These are phyloP conservation scores for Diaporthe ampelina DNA, from an alignment of 2,329 filamentous ascomycete species.

Conservation along the genomic window DNA sequence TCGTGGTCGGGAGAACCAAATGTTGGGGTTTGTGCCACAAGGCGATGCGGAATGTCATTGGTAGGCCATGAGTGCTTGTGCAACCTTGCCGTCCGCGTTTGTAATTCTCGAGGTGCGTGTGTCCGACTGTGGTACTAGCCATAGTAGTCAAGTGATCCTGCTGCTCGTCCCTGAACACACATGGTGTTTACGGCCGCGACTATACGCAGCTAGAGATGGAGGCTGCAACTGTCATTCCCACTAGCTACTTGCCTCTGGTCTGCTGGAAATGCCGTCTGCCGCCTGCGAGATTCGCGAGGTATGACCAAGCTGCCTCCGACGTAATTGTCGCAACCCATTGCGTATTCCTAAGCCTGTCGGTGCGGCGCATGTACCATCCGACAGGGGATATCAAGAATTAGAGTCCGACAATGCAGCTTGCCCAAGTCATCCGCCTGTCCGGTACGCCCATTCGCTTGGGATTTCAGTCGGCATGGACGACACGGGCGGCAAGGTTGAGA, in stretches of 20 bases:
- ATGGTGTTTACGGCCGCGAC: conserved; percentile 33
- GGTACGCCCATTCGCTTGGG: conserved; percentile 14
- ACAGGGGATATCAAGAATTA: neutral
- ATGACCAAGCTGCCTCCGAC: conserved; percentile 45
- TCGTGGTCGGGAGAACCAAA: conserved; percentile 39
- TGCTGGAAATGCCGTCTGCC: conserved; percentile 40
- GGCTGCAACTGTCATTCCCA: neutral
- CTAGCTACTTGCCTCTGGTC: conserved; percentile 35
- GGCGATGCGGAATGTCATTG: conserved; percentile 6
- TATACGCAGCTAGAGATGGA: neutral
- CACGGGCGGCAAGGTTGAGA: conserved; percentile 14
- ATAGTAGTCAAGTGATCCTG: conserved; percentile 37
- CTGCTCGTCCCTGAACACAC: conserved; percentile 12
- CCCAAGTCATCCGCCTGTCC: neutral
- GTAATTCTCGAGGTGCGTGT: conserved; percentile 35
- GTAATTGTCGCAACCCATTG: conserved; percentile 38
- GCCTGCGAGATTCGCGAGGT: conserved; percentile 56
- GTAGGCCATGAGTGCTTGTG: conserved; percentile 13
- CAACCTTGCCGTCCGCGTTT: conserved; percentile 14
- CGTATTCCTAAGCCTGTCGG: conserved; percentile 42
- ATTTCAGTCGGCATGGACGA: neutral
- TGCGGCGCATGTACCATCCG: conserved; percentile 8
- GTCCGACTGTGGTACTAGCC: conserved; percentile 27
- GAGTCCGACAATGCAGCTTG: conserved; percentile 25
- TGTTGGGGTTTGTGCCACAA: conserved; percentile 31